Evolutionary conservation across 139 green algal species (phyloP), one percentile per base, ranked within the genome.

Genomic region (Chlamydomonas incerta): DNA sequence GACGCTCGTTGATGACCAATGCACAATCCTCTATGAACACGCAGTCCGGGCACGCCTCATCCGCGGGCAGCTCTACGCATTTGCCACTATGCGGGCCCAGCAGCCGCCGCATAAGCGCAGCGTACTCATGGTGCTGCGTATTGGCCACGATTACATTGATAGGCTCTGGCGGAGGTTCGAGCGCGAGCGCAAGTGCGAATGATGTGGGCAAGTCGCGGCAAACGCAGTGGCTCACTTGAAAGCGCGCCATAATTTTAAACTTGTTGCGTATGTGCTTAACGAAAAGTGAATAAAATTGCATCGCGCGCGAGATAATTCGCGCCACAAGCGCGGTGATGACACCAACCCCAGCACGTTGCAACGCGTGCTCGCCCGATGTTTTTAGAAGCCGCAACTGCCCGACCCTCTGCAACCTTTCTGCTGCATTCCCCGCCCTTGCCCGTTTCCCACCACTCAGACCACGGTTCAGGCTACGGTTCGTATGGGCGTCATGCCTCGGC

Each of bases 11-110:
- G 70, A 80, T 66, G 0, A 87, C 57, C 46, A 87, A 37, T 0
- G 69, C 81, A 26, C 55, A 57, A 23, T 81, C 87, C 58, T 90
- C 87, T 11, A 90, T 70, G 74, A 90, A 90, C 3, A 81, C 68
- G 46, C 80, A 85, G 66, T 90, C 87, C 0, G 87, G 87, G 58
- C 81, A 87, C 14, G 10, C 29, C 4, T 90, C 58, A 23, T 90
- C 87, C 0, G 81, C 81, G 14, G 66, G 23, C 0, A 90, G 2
- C 31, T 85, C 72, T 0, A 82, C 28, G 3, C 65, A 0, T 72
- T 50, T 20, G 41, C 4, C 15, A 85, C 80, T 6, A 90, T 41
- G 11, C 13, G 31, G 9, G 5, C 41, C 41, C 41, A 50, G 41
- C 41, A 50, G 41, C 8, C 8, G 6, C 41, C 46, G 35, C 3